Percentiles rank a stretch among this genome's conserved stretches.
These are phyloP conservation scores for Trichosporon coremiiforme DNA, from an alignment of 1,284 basidiomycete genomes.

Conservation along the genomic window DNA sequence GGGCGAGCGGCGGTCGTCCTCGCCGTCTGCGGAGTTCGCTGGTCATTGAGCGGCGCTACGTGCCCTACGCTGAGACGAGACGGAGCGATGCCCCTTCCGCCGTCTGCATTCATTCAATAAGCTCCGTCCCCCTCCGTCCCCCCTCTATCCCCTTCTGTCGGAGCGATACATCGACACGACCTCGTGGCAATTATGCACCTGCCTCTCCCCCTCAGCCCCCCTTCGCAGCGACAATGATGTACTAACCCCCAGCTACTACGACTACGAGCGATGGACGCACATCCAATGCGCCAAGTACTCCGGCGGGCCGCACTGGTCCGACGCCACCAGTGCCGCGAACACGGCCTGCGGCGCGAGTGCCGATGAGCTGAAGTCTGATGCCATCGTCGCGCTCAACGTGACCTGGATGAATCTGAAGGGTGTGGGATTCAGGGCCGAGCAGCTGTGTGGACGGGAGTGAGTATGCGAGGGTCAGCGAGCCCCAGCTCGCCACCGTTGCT, in stretches of 20 bases:
- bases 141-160: no score
- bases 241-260: conserved; percentile 29
- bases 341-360: conserved; percentile 29
- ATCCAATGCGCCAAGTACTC: conserved; percentile 17
- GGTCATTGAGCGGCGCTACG: no score
- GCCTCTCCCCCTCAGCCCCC: no score
- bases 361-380: conserved; percentile 21
- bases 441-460: conserved; percentile 32
- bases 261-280: conserved; percentile 22
- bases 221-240: no score
- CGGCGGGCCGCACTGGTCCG: conserved; percentile 25
- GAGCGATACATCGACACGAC: no score
- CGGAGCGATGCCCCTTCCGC: no score
- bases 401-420: conserved; percentile 27
- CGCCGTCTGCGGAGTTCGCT: no score
- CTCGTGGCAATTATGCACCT: no score
- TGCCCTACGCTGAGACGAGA: no score
- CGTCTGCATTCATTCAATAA: no score
- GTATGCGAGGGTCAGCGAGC: conserved; percentile 3
- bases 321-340: conserved; percentile 20
- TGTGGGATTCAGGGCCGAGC: conserved; percentile 2
- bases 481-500: no score
- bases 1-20: not conserved
- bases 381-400: conserved; percentile 30
- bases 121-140: no score